Base-by-base conservation (phyloP, 2,329 filamentous ascomycete genomes). In the Thelonectria blattea region DNA sequence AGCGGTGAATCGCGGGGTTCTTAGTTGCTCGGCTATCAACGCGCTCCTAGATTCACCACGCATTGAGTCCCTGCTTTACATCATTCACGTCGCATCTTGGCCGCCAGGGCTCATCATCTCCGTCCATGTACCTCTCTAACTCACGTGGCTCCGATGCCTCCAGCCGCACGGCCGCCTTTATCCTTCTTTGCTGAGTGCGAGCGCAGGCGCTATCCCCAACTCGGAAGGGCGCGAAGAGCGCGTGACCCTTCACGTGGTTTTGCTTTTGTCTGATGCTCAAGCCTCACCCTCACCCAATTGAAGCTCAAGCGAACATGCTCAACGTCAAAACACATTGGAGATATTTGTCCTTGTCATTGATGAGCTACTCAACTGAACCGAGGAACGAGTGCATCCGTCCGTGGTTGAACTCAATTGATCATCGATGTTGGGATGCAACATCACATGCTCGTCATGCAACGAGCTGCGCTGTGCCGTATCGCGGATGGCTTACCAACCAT, bases 191-290 rank as follows among this genome's bases (percentile, higher is more conserved):
- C 48, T n/a, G 47, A 18, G 51, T 27, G 51, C 45, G 46, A 45
- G 20, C 60, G n/a, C 15, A 3, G 17, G 51, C 55, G 22, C 60
- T 58, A 62, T 42, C 10, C 55, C 39, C 14, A 8, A 52, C 10
- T 11, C 2, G 42, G 47, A 62, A 58, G 51, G 20, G 17, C 8
- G 20, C 4, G 15, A 11, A 11, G 20, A 30, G 30, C 60, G 51
- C 55, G 60, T 62, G 60, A 62, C 51, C 48, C 17, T 61, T 24
- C 58, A 61, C 58, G 58, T 61, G 58, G 20, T 37, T 46, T 49
- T 52, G 34, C 49, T 57, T 56, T 61, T 41, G 39, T 14, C 27
- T 37, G 46, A 14, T 24, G 22, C 22, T 24, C 22, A 4, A 24
- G 22, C 22, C 22, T 3, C 6, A 6, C 3, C 22, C 27, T 30